Percentiles rank a stretch among this genome's conserved stretches.
Conservation (phyloP, 1,284 basidiomycete genomes). For the Puccinia polysora region DNA sequence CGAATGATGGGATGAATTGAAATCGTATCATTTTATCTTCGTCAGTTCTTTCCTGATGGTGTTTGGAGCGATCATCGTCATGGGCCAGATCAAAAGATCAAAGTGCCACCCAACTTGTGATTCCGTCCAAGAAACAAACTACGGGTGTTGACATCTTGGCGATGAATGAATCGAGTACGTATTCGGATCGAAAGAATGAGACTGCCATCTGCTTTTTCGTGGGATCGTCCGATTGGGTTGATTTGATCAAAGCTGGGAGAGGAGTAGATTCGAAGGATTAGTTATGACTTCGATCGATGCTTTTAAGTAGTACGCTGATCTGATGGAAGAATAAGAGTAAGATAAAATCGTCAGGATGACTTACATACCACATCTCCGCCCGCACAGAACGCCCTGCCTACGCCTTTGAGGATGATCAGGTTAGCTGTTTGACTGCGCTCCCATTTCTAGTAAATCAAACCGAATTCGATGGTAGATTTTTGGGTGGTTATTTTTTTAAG, state of each 20-base stretch:
- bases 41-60: too few relatives aligned
- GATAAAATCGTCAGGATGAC: constrained; percentile 5
- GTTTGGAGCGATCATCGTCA: too few relatives aligned
- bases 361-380: constrained; percentile 86
- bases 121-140: constrained; percentile 81
- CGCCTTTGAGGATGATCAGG: constrained; percentile 71
- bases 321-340: constrained; percentile 55
- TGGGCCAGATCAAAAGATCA: neutral
- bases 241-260: constrained; percentile 46
- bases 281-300: neutral
- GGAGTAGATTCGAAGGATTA: neutral
- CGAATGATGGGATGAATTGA: constrained; percentile 10
- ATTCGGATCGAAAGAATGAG: constrained; percentile 89
- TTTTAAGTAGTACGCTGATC: constrained; percentile 59
- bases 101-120: constrained; percentile 66
- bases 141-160: constrained; percentile 78
- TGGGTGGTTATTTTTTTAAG: neutral
- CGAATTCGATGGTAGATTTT: neutral
- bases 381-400: constrained; percentile 81
- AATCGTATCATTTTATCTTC: neutral
- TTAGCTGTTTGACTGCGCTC: constrained; percentile 66
- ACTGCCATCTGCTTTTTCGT: constrained; percentile 60
- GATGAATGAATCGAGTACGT: constrained; percentile 80
- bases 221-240: constrained; percentile 46
- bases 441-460: constrained; percentile 65